Evolutionary conservation across 805 yeast species (phyloP), one percentile per base, ranked within the genome.

Genomic region (Schwanniomyces pseudopolymorphus): DNA sequence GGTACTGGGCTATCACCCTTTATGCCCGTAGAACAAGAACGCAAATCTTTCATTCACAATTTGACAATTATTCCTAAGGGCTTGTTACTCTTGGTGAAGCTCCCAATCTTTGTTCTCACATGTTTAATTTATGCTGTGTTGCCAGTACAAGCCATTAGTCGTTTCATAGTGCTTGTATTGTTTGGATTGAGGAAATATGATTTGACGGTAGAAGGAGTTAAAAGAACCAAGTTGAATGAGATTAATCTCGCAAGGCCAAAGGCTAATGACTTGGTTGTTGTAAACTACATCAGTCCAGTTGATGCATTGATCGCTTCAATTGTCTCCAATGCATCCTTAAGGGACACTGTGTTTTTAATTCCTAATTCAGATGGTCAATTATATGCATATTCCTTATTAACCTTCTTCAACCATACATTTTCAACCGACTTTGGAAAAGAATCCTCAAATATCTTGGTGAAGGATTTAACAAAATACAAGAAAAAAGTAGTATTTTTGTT

Each of bases 1-100:
- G 94, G 92, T 4, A 90, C 97, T 1, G 97, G 97, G n/a, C 87
- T 90, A 28, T 84, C 96, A 0, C 97, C 97, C 2, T 89, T 89
- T 54, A 71, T 86, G 68, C 96, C 96, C 0, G 53, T 61, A 0
- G 54, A 67, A n/a, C 46, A 46, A 14, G 49, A 61, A 36, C 60
- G 74, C 3, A 44, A 48, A 25, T 31, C 49, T 11, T 3, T 22
- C n/a, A 14, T 33, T 17, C 9, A 17, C 13, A 44, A 24, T 20
- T 20, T 50, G 11, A 26, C 33, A 2, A 28, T 45, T 41, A 14
- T 37, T 31, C n/a, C 28, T 20, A 25, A 48, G 40, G 28, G 41
- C 28, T 19, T 44, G 39, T n/a, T 54, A 13, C 50, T 59, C 17
- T 41, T 60, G 9, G 20, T 66, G n/a, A 69, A 69, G 49, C 48